These are phyloP conservation scores for Pythium aristosporum DNA, from an alignment of 352 stramenopile species.

Conservation along the genomic window DNA sequence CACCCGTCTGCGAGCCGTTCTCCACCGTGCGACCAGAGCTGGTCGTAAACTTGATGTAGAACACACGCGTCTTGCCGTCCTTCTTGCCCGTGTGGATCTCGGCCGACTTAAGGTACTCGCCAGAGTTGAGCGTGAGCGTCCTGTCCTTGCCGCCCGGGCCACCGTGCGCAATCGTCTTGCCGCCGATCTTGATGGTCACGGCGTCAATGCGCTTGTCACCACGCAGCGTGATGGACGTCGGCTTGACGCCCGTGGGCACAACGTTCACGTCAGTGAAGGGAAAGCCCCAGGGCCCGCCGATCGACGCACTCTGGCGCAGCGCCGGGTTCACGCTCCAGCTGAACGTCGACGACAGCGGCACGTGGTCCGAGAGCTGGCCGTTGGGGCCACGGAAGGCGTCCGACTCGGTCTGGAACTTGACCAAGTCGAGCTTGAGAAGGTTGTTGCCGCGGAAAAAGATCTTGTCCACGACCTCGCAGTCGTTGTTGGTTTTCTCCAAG, in stretches of 20 bases:
- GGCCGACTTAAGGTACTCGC: slow-evolving; percentile 47
- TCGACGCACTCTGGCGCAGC: slow-evolving; percentile 36
- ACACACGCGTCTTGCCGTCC: slow-evolving; percentile 36
- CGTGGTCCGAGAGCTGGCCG: slow-evolving; percentile 46
- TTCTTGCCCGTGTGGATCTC: slow-evolving; percentile 52
- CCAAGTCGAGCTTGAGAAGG: slow-evolving; percentile 32
- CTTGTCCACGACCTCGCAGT: slow-evolving; percentile 61
- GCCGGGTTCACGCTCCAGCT: slow-evolving; percentile 36
- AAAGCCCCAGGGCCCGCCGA: slow-evolving; percentile 39
- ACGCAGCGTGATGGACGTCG: slow-evolving; percentile 38
- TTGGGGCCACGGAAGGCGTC: slow-evolving; percentile 33
- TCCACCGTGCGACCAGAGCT: slow-evolving; percentile 34
- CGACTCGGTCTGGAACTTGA: slow-evolving; percentile 46
- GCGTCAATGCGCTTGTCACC: slow-evolving; percentile 33
- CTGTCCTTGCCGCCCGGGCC: slow-evolving; percentile 36
- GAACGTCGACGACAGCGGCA: slow-evolving; percentile 42
- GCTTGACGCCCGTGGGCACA: slow-evolving; percentile 27
- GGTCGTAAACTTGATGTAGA: slow-evolving; percentile 45
- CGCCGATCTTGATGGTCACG: slow-evolving; percentile 31
- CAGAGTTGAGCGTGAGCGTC: slow-evolving; percentile 36
- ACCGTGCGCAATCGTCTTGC: slow-evolving; percentile 35
- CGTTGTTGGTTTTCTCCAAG: slow-evolving; percentile 33
- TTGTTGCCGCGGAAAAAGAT: slow-evolving; percentile 53
- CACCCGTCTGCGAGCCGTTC: slow-evolving; percentile 32
- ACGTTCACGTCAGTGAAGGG: slow-evolving; percentile 37